Evolutionary conservation across 306 rosid genomes (phyloP), one percentile per base, ranked within the genome.

Genomic region (Lagenaria siceraria): DNA sequence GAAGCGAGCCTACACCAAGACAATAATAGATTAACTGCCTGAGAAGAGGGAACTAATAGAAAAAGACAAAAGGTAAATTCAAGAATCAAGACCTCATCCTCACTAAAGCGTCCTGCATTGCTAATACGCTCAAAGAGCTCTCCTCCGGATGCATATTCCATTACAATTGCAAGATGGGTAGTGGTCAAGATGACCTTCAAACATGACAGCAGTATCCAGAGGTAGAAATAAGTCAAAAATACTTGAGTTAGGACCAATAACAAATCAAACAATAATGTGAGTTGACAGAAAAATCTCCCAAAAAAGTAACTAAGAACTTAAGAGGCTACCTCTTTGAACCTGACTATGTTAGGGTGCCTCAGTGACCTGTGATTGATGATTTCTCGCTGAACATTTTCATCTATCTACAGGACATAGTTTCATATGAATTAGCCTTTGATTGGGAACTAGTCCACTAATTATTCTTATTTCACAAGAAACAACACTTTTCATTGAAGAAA

Each of bases 71-170:
- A 27, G 25, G 38, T 49, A 61, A 78, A 54, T 66, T 24, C 10
- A 78, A 76, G 65, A 60, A 58, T 21, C 15, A 74, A 80, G 56
- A 93, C 98, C 98, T 93, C 98, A 43, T 93, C 94, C 87, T 93
- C 98, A 24, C 81, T 80, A 82, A 93, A 91, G 76, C 89, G 98
- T 49, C 96, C 97, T 29, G 89, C 91, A 27, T 83, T 88, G 89
- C 86, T 35, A 48, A 93, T 93, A 54, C 92, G 85, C 18, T 86
- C 91, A 73, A 93, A 93, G 49, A 93, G 85, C 83, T 93, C 98
- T 62, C 98, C 98, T 76, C 98, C 98, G 31, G 98, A 87, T 69
- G 98, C 98, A 85, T 85, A 93, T 83, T 93, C 97, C 98, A 93
- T 91, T 52, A 90, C 94, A 86, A 93, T 93, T 35, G 98, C 98